Evolutionary conservation across 1,284 basidiomycete species (phyloP).

Genomic region (Malassezia sp.): DNA sequence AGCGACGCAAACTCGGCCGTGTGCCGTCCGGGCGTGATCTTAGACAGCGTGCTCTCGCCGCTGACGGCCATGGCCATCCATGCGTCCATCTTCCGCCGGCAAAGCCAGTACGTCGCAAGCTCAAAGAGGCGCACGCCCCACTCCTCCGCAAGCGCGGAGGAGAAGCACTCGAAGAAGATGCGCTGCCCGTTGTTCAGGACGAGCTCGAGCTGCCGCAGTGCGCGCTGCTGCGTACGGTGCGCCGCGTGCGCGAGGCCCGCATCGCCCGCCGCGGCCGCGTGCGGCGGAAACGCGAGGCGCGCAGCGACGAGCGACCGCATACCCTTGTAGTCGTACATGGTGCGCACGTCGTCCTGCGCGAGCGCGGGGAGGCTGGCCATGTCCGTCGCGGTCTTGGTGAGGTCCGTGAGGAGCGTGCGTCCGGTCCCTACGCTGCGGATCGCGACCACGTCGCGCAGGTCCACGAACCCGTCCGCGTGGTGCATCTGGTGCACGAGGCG

Average conservation of each 20-base stretch:
- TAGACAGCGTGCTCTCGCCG: background rate
- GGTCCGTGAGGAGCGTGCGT: background rate
- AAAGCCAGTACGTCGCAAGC: conserved; percentile 64
- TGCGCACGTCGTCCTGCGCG: background rate
- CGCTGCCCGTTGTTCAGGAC: conserved; percentile 59
- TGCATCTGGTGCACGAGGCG: conserved; percentile 60
- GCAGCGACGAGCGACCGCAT: conserved; percentile 1
- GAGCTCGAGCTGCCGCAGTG: conserved; percentile 65
- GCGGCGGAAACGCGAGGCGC: conserved; percentile 1
- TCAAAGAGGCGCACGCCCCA: conserved; percentile 64
- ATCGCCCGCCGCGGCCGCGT: conserved; percentile 59
- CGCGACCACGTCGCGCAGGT: conserved; percentile 57
- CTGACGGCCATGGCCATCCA: conserved; percentile 60
- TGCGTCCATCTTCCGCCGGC: conserved; percentile 60
- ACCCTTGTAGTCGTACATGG: conserved; percentile 12
- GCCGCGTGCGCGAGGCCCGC: conserved; percentile 52
- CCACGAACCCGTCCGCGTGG: conserved; percentile 57
- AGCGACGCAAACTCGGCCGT: conserved; percentile 49
- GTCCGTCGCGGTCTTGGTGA: background rate
- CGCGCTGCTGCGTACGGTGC: conserved; percentile 51
- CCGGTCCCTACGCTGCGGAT: conserved; percentile 52
- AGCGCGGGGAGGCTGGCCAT: background rate
- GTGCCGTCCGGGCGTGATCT: background rate
- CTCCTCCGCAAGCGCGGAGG: conserved; percentile 55
- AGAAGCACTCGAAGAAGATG: conserved; percentile 57